phyloP scores from a whole-genome alignment of 1,284 basidiomycete genomes.

The Papiliotrema terrestris region DNA sequence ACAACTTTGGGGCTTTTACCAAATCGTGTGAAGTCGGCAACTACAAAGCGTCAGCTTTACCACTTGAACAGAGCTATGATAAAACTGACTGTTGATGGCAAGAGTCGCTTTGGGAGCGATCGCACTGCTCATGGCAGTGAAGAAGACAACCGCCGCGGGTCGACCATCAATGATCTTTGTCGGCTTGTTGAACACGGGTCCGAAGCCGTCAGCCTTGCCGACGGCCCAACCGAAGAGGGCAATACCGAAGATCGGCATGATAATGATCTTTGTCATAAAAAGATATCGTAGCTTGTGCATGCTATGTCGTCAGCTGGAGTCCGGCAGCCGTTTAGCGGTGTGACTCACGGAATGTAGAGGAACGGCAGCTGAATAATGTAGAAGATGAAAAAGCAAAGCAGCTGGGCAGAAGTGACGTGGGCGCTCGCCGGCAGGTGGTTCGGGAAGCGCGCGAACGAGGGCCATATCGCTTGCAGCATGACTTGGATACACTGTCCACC shows the following conservation, averaged over 20 bases:
- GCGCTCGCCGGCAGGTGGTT: conserved; percentile 20
- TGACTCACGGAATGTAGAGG: conserved; percentile 7
- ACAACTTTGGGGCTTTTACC: conserved; percentile 7
- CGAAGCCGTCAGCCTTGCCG: conserved; percentile 11
- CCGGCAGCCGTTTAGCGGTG: not conserved
- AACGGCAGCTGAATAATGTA: conserved; percentile 11
- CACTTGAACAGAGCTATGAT: not conserved
- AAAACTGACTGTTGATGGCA: conserved; percentile 8
- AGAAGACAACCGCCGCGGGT: conserved; percentile 11
- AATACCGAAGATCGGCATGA: conserved; percentile 14
- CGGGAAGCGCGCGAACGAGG: conserved; percentile 17
- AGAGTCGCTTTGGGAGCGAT: conserved; percentile 13
- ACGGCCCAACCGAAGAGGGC: conserved; percentile 14
- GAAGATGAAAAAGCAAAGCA: conserved; percentile 11
- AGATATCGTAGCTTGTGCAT: conserved; percentile 10
- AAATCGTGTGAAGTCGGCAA: conserved; percentile 12
- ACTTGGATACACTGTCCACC: conserved; percentile 20
- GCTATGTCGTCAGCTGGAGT: not conserved
- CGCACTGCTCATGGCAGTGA: conserved; percentile 11
- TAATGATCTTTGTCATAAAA: conserved; percentile 8
- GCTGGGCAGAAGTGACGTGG: conserved; percentile 6
- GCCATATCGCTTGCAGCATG: conserved; percentile 20
- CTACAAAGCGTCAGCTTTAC: not conserved
- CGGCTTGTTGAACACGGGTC: conserved; percentile 9
- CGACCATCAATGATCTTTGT: conserved; percentile 5